Base-by-base conservation (phyloP, 371 early-diverging fungal genomes). In the Apophysomyces variabilis region DNA sequence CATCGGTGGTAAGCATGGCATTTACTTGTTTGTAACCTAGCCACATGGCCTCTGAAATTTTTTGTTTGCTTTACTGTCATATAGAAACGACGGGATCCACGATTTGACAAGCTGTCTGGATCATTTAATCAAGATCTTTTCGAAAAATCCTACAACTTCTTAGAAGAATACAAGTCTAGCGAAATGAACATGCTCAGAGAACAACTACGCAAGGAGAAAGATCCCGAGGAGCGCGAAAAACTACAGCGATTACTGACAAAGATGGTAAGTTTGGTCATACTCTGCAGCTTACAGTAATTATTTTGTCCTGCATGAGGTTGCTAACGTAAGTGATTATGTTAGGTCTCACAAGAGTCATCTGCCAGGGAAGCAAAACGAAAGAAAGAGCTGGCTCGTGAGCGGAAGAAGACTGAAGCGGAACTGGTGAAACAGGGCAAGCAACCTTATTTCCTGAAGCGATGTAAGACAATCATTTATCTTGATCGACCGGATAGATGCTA, bases 21-120 rank as follows among this genome's bases (percentile, higher is more conserved):
- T 60, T 36, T 21, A 11, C 16, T 1, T 50, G 54, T 5, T 50
- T 18, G 32, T 26, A 26, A 26, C 32, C 32, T 3, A 26, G 32
- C 32, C 32, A 26, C 32, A 26, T 26, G 32, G 32, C 32, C 32
- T 26, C 32, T 26, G 32, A 26, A 26, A 2, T 26, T 26, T 26
- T 26, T 26, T 26, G 32, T 26, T 3, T 26, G 32, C 32, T 26
- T 26, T 26, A 26, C 32, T 26, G 1, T 26, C 32, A 26, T 26
- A 39, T 68, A 87, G 85, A 86, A 88, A 85, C 78, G 84, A 21
- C 87, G 93, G 26, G 97, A 96, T 76, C 97, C 97, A 47, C 84
- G 97, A 50, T 96, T 96, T 75, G 95, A 95, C 75, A 85, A 84
- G 44, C 68, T 92, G 39, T 87, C 90, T 0, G 97, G 97, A n/a